These are phyloP conservation scores for Peniophora sp. DNA, from an alignment of 1,284 basidiomycete species.

Conservation along the genomic window DNA sequence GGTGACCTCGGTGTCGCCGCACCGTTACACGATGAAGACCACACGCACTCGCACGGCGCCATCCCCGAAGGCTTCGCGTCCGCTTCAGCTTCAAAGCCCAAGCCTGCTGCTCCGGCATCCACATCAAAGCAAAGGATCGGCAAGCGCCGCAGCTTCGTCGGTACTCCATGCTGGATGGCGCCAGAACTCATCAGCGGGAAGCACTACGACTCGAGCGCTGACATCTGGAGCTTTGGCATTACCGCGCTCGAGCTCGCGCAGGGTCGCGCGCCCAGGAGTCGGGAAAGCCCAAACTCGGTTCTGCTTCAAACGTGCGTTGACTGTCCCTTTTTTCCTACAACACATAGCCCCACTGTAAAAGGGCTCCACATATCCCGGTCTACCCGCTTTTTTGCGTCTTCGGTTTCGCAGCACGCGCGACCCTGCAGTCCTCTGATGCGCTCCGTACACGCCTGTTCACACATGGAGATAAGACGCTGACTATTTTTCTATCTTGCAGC, in stretches of 20 bases:
- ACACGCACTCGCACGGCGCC: slow-evolving; percentile 12
- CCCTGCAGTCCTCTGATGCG: background rate
- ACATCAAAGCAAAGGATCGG: slow-evolving; percentile 34
- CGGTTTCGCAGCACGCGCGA: background rate
- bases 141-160: slow-evolving; percentile 83
- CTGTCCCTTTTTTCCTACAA: slow-evolving; percentile 2
- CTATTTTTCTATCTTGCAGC: slow-evolving; percentile 23
- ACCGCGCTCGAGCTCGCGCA: slow-evolving; percentile 81
- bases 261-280: slow-evolving; percentile 75
- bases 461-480: too few species aligned
- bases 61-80: background rate
- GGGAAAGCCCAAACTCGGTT: slow-evolving; percentile 68
- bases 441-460: background rate
- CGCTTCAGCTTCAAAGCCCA: background rate
- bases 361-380: background rate
- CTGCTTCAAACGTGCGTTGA: slow-evolving; percentile 61
- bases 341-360: background rate
- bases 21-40: slow-evolving; percentile 60
- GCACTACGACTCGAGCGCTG: slow-evolving; percentile 79
- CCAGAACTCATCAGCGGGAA: slow-evolving; percentile 83
- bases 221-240: slow-evolving; percentile 91
- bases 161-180: slow-evolving; percentile 94
- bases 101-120: slow-evolving; percentile 18
- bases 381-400: background rate
- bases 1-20: slow-evolving; percentile 87